Percentiles rank a stretch among this genome's conserved stretches.
Evolutionary conservation across 495 filamentous ascomycete genomes (phyloP).

Genomic region (Lasiosphaeria hispida): DNA sequence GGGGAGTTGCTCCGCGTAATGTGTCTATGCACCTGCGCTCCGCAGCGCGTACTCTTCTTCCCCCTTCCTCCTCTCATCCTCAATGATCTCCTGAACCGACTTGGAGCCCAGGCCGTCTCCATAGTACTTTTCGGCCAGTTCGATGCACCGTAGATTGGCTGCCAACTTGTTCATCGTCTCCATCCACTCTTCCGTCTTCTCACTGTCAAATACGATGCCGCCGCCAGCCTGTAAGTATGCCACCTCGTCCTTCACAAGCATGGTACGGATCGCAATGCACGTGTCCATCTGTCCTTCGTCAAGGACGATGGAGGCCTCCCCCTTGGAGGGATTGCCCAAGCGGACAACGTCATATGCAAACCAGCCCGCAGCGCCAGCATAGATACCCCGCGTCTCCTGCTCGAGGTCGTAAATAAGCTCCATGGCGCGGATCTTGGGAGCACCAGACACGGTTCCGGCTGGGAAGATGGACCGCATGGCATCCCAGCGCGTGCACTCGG

Average conservation of each 20-base stretch:
- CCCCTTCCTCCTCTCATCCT: conserved; percentile 35
- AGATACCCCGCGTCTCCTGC: conserved; percentile 88
- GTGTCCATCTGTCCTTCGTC: conserved; percentile 92
- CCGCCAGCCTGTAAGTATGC: conserved; percentile 96
- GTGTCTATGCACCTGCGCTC: too few relatives aligned
- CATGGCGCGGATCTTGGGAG: conserved; percentile 96
- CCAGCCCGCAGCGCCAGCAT: conserved; percentile 96
- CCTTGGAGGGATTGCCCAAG: conserved; percentile 41
- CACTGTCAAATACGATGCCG: conserved; percentile 95
- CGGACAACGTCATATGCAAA: conserved; percentile 64
- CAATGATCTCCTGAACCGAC: conserved; percentile 36
- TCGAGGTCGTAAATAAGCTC: conserved; percentile 94
- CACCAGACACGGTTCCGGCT: conserved; percentile 88
- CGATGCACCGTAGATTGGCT: conserved; percentile 84
- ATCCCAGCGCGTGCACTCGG: conserved; percentile 86
- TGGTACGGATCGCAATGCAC: conserved; percentile 95
- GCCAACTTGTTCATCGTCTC: conserved; percentile 97
- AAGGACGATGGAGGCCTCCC: background rate
- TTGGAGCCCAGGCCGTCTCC: conserved; percentile 26
- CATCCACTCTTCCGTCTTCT: conserved; percentile 88
- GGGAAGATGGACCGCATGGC: conserved; percentile 96
- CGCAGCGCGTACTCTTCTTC: conserved; percentile 28
- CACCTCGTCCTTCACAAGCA: conserved; percentile 87
- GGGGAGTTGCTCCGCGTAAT: too few relatives aligned
- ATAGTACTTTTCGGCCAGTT: conserved; percentile 74